Evolutionary conservation across 2,329 filamentous ascomycete genomes (phyloP).

Genomic region (Cladosporium sp.): DNA sequence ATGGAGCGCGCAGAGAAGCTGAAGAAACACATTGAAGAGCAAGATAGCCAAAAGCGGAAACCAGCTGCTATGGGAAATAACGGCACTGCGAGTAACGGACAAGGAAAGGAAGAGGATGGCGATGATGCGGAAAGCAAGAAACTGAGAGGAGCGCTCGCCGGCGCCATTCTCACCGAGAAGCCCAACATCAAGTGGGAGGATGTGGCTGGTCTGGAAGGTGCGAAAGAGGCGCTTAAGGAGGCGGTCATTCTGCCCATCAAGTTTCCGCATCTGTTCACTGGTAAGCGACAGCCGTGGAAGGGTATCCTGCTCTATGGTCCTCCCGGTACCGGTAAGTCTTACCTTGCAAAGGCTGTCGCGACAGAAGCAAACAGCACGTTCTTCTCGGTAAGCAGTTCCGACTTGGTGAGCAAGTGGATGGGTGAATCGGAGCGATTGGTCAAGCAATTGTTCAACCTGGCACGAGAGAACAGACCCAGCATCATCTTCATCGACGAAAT

Average conservation of each 20-base stretch:
- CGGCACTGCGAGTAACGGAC: constrained; percentile 59
- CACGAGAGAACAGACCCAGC: constrained; percentile 92
- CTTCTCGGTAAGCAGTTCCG: constrained; percentile 96
- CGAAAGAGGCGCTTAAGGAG: constrained; percentile 96
- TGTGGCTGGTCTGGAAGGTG: constrained; percentile 86
- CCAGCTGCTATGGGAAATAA: constrained; percentile 68
- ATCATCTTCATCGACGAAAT: constrained; percentile 99
- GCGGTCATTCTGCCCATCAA: constrained; percentile 97
- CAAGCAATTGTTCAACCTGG: constrained; percentile 96
- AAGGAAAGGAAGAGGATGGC: constrained; percentile 55
- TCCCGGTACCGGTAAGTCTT: constrained; percentile 95
- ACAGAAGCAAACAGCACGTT: constrained; percentile 99
- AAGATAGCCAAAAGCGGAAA: constrained; percentile 62
- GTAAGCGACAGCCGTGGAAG: constrained; percentile 97
- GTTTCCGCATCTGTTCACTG: constrained; percentile 92
- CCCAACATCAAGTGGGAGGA: constrained; percentile 98
- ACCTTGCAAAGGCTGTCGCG: constrained; percentile 92
- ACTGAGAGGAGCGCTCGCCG: constrained; percentile 79
- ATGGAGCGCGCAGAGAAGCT: constrained; percentile 99
- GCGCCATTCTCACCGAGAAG: constrained; percentile 90
- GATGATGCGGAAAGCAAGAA: constrained; percentile 85
- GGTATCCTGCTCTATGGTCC: constrained; percentile 94
- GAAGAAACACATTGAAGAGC: constrained; percentile 78
- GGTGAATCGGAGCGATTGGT: constrained; percentile 99
- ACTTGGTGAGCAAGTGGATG: constrained; percentile 99